Percentiles rank a stretch among this genome's conserved stretches.
Conservation (phyloP, 106 monocot genomes). For the Triglochin maritima region DNA sequence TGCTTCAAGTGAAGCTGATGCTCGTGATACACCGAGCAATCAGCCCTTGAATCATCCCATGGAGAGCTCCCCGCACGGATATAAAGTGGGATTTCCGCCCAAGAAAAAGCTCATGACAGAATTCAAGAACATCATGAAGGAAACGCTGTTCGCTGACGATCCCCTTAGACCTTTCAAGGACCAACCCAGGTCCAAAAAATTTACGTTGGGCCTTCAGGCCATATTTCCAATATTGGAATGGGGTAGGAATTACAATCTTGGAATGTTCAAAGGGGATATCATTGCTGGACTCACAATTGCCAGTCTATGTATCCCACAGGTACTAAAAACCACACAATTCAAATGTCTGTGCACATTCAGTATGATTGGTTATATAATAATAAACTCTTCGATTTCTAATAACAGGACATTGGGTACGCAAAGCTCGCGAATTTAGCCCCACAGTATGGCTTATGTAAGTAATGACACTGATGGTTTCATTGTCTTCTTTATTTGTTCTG, state of each 20-base stretch:
- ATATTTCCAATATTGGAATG: constrained; percentile 72
- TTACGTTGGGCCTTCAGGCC: constrained; percentile 42
- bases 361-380: neutral
- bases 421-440: constrained; percentile 49
- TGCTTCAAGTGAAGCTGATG: neutral
- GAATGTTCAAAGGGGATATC: constrained; percentile 68
- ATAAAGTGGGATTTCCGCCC: constrained; percentile 61
- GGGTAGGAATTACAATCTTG: constrained; percentile 54
- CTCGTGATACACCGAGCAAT: constrained; percentile 11
- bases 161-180: constrained; percentile 72
- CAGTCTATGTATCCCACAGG: constrained; percentile 95
- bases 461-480: neutral
- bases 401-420: constrained; percentile 63
- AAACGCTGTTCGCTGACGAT: constrained; percentile 81
- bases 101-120: constrained; percentile 30
- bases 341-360: neutral
- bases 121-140: constrained; percentile 45
- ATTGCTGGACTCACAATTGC: constrained; percentile 94
- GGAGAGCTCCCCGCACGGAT: constrained; percentile 3
- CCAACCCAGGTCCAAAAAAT: constrained; percentile 44
- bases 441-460: constrained; percentile 43
- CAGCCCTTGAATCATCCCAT: constrained; percentile 5
- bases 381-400: neutral
- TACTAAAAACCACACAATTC: constrained; percentile 1
- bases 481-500: too few species aligned